Percentiles rank a stretch among this genome's conserved stretches.
Evolutionary conservation across 345 rosid species (phyloP).

Genomic region (Camelina neglecta): DNA sequence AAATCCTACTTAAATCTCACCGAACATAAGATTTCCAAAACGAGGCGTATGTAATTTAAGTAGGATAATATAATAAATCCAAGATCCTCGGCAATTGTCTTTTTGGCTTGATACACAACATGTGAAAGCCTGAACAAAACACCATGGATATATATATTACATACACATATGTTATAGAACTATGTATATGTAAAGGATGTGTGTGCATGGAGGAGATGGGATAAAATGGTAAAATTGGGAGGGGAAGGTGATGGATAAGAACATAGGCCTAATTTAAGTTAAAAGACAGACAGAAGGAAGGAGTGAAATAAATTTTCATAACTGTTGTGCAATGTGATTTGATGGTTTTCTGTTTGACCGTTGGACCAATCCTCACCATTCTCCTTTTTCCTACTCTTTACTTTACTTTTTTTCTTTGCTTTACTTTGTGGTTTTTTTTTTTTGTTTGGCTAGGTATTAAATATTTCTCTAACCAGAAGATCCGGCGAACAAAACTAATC

Average conservation of each 20-base stretch:
- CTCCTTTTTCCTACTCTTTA: not conserved
- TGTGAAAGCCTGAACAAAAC: conserved; percentile 41
- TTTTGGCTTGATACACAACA: conserved; percentile 41
- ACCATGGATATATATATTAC: not conserved
- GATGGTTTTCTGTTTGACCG: conserved; percentile 50
- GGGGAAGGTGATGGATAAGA: conserved; percentile 32
- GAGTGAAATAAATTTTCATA: conserved; percentile 26
- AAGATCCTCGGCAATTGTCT: conserved; percentile 35
- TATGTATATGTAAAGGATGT: not conserved
- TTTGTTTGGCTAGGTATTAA: not conserved
- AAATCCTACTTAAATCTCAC: conserved; percentile 16
- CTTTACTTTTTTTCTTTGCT: not conserved
- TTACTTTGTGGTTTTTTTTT: not conserved
- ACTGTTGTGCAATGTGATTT: conserved; percentile 41
- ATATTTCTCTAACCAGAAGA: not conserved
- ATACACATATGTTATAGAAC: not conserved
- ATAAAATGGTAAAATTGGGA: conserved; percentile 34
- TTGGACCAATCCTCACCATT: conserved; percentile 44
- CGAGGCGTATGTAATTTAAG: conserved; percentile 4
- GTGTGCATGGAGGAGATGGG: conserved; percentile 29
- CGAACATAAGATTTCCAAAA: conserved; percentile 26
- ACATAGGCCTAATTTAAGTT: conserved; percentile 44
- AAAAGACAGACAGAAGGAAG: conserved; percentile 34
- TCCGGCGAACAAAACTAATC: not conserved
- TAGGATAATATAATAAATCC: conserved; percentile 33